Percentiles rank a stretch among this genome's conserved stretches.
Evolutionary conservation across 2,329 filamentous ascomycete genomes (phyloP).

Genomic region (Microsporum audouinii): DNA sequence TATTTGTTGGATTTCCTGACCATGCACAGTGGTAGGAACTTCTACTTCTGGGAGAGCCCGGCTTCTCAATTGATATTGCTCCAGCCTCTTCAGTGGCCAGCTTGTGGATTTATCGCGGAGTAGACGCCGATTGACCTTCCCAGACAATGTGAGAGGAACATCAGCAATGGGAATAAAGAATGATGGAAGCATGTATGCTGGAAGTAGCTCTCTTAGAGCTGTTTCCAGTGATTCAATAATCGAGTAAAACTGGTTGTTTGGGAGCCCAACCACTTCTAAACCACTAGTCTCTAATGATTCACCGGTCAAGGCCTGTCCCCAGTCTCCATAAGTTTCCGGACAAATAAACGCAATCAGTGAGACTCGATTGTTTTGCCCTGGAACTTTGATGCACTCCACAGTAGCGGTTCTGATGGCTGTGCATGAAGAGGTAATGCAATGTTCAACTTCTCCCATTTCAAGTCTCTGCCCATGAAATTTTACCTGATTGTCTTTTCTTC

Average conservation of each 20-base stretch:
- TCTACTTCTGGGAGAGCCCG: neutral
- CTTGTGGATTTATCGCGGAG: neutral
- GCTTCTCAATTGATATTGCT: neutral
- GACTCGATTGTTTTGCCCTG: neutral
- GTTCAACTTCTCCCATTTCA: conserved; percentile 39
- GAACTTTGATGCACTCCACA: neutral
- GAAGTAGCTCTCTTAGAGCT: neutral
- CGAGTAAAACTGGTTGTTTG: neutral
- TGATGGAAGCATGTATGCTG: conserved; percentile 1
- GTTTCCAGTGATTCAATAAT: neutral
- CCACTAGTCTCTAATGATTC: no score
- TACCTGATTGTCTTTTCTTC: conserved; percentile 49
- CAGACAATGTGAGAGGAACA: conserved; percentile 17
- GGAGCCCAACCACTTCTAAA: neutral
- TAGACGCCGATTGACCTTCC: conserved; percentile 22
- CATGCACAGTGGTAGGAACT: neutral
- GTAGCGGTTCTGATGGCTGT: neutral
- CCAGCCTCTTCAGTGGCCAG: neutral
- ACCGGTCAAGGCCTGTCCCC: neutral
- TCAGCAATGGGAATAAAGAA: neutral
- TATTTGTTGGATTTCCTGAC: neutral
- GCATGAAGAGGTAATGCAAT: neutral
- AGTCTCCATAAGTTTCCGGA: neutral
- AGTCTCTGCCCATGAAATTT: conserved; percentile 51
- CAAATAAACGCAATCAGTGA: neutral